A percentile compares a stretch with the other conserved stretches of the same genome.
Conservation (phyloP, 2,329 filamentous ascomycete species). For the Penicillium occitanis region DNA sequence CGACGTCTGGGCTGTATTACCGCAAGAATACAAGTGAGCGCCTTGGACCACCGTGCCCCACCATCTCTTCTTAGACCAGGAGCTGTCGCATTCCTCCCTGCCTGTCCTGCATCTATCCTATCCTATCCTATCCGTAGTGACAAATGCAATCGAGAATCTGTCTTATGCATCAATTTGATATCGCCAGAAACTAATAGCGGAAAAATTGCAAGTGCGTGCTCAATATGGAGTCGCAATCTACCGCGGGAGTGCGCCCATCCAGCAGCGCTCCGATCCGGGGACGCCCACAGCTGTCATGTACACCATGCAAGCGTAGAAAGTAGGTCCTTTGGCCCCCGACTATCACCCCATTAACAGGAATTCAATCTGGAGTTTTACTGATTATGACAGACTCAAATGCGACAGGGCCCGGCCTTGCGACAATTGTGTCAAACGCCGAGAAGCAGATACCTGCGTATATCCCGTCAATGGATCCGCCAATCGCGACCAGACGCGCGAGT, state of each 20-base stretch:
- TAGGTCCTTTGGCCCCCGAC: constrained; percentile 6
- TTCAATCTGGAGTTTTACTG: neutral
- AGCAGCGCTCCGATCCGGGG: constrained; percentile 17
- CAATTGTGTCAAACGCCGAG: constrained; percentile 21
- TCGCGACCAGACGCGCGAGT: constrained; percentile 21
- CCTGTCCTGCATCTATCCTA: neutral
- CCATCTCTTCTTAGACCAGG: neutral
- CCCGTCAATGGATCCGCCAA: constrained; percentile 15
- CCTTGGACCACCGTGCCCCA: neutral
- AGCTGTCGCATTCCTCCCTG: constrained; percentile 2
- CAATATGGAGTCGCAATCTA: constrained; percentile 13
- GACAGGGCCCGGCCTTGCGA: constrained; percentile 20
- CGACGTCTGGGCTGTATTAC: neutral
- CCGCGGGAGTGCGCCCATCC: constrained; percentile 9
- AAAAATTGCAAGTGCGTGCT: neutral
- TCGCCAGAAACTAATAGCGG: neutral
- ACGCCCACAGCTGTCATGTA: constrained; percentile 21
- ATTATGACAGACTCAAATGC: constrained; percentile 19
- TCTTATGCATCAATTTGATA: neutral
- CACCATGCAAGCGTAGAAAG: constrained; percentile 22
- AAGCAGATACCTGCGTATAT: constrained; percentile 20
- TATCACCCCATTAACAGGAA: neutral
- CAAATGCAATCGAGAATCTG: neutral
- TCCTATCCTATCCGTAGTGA: neutral
- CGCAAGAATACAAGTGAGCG: neutral